These are phyloP conservation scores for Pythium aquatile DNA, from an alignment of 352 stramenopile species.

Conservation along the genomic window DNA sequence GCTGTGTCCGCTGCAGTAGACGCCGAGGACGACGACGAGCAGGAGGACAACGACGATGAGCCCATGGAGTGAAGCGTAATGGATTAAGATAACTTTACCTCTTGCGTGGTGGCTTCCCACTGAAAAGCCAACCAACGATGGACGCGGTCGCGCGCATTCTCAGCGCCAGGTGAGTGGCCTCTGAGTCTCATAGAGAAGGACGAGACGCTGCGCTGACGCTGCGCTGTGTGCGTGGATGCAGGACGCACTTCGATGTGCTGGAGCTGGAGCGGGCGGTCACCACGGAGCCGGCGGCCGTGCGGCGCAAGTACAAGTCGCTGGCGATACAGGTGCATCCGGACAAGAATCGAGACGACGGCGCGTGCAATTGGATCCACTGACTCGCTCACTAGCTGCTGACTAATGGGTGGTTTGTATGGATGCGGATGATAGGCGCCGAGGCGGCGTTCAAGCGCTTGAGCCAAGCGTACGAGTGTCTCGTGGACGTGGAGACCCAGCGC, in stretches of 20 bases:
- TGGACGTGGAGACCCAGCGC: constrained; percentile 43
- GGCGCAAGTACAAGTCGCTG: constrained; percentile 36
- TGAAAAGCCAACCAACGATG: neutral
- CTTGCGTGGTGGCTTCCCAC: too few species aligned
- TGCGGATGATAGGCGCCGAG: constrained; percentile 44
- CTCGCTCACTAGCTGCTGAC: neutral
- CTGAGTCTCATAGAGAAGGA: neutral
- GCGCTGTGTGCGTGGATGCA: constrained; percentile 6
- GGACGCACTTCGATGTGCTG: constrained; percentile 33
- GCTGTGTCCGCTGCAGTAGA: neutral
- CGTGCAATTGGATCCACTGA: neutral
- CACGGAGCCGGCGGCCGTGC: constrained; percentile 8
- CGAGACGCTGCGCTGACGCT: neutral
- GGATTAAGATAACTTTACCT: neutral
- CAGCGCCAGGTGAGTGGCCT: constrained; percentile 12
- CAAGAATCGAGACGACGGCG: constrained; percentile 32
- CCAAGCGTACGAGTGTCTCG: constrained; percentile 74
- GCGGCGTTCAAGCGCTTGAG: constrained; percentile 79
- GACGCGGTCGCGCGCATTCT: constrained; percentile 21
- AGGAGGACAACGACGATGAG: constrained; percentile 1
- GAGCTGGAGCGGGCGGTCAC: constrained; percentile 9
- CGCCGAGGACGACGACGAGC: neutral
- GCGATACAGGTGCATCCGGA: constrained; percentile 35
- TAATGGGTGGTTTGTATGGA: neutral
- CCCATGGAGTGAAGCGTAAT: constrained; percentile 2